Conservation (phyloP, 139 green algal genomes). For the Micractinium conductrix region DNA sequence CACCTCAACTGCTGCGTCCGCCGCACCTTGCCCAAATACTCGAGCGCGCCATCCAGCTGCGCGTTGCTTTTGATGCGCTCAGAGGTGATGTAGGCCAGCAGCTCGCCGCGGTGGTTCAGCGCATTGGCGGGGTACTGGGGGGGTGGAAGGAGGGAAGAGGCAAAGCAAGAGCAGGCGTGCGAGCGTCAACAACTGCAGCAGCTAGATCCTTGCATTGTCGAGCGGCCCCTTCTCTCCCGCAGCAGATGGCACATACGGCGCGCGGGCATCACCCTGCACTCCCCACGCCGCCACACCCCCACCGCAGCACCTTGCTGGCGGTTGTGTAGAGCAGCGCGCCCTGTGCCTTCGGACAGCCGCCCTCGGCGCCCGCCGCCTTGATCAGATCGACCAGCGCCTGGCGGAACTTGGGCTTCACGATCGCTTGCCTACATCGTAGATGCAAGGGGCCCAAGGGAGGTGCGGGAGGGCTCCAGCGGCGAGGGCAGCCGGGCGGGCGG, state of each 20-base stretch:
- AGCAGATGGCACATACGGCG: not conserved
- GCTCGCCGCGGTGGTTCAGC: slow-evolving; percentile 70
- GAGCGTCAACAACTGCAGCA: not conserved
- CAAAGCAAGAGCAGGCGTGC: not conserved
- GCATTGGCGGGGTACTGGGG: slow-evolving; percentile 85
- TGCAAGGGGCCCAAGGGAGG: not conserved
- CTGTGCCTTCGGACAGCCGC: slow-evolving; percentile 74
- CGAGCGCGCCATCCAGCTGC: slow-evolving; percentile 85
- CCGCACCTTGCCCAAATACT: slow-evolving; percentile 77
- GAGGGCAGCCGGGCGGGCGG: not conserved
- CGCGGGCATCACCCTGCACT: not conserved
- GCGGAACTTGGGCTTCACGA: slow-evolving; percentile 84
- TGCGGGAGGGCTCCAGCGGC: not conserved
- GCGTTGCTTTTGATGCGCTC: slow-evolving; percentile 52
- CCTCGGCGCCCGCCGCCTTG: slow-evolving; percentile 66
- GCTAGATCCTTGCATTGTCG: not conserved
- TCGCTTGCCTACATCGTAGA: slow-evolving; percentile 57
- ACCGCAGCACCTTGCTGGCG: slow-evolving; percentile 70
- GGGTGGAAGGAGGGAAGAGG: not conserved
- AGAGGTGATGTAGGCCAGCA: slow-evolving; percentile 76
- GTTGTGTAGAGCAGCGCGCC: slow-evolving; percentile 85
- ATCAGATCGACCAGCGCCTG: slow-evolving; percentile 77
- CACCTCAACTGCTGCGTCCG: too few species aligned
- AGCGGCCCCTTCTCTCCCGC: not conserved
- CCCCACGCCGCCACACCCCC: not conserved